phyloP scores from a whole-genome alignment of 176 grass and related monocot genomes.

The Aegilops longissima region DNA sequence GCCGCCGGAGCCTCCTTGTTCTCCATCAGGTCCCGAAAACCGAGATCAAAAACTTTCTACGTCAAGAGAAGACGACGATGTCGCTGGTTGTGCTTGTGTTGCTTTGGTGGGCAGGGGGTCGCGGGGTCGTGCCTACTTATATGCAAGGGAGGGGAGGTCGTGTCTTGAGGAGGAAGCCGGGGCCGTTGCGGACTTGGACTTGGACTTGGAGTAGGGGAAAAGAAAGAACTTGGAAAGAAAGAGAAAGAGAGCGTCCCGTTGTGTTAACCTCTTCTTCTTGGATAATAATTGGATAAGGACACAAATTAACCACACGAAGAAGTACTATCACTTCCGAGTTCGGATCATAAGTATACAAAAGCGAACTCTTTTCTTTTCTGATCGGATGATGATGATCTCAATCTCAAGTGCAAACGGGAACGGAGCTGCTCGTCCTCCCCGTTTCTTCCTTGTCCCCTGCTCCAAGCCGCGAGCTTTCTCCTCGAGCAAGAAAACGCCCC shows the following conservation, averaged over 20 bases:
- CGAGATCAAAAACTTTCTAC: not conserved
- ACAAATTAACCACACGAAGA: too few relatives aligned
- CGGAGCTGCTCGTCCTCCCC: too few relatives aligned
- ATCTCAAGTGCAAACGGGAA: too few relatives aligned
- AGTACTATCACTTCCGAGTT: too few relatives aligned
- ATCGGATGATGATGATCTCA: too few relatives aligned
- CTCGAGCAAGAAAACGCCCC: not conserved
- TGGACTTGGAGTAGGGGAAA: not conserved
- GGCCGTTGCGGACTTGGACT: not conserved
- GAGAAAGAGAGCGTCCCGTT: too few relatives aligned
- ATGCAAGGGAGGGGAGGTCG: too few relatives aligned
- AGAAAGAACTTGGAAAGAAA: too few relatives aligned
- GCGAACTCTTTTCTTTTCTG: too few relatives aligned
- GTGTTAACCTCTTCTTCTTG: not conserved
- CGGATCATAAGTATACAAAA: too few relatives aligned
- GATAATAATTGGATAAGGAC: conserved; percentile 12
- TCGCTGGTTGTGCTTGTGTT: not conserved
- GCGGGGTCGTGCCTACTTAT: not conserved
- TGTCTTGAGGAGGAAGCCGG: conserved; percentile 9
- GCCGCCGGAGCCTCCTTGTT: not conserved
- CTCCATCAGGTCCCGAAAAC: not conserved
- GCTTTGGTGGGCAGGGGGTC: not conserved
- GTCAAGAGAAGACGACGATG: not conserved
- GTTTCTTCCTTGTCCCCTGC: not conserved
- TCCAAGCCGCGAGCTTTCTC: not conserved